Base-by-base conservation (phyloP, 495 filamentous ascomycete genomes). In the Talaromyces wortmannii region DNA sequence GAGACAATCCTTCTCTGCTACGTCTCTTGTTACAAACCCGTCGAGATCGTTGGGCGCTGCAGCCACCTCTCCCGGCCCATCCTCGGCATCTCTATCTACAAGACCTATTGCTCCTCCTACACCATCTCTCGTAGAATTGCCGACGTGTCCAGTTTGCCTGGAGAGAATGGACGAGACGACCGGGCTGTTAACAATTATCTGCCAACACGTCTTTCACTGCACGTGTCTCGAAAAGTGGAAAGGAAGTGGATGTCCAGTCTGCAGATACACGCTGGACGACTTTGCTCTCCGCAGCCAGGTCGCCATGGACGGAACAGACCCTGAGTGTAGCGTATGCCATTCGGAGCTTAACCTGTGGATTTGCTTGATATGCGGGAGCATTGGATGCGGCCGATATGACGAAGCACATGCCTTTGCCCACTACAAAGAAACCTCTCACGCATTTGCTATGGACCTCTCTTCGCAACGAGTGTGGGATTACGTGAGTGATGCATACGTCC, bases 381-480 rank as follows among this genome's bases (percentile, higher is more conserved):
- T 95, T 7, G 94, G 94, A 6, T 98, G 94, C 63, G 94, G 94
- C 8, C 83, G 94, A 30, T 98, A 98, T 66, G 92, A 96, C 64
- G 83, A 83, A 23, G 95, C 90, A 2, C 94, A 98, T 66, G 94
- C 94, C 31, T 96, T 92, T 66, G 84, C 86, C 10, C 94, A 98
- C 72, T 98, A 88, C 78, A 90, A 95, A 72, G 79, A 88, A 47
- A 95, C 89, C 3, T 79, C 80, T 0, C 94, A 98, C 68, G 89
- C 83, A 56, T 98, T 95, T 64, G 89, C 91, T 48, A 86, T 98
- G 73, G 95, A 98, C 64, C 81, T 97, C 32, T 82, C 83, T 44
- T 92, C 91, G 0, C 92, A 98, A 65, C 88, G 92, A 56, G 90
- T 98, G 5, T 98, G 94, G 94, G 95, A 98, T 74, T 98, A 98